Evolutionary conservation across 2,329 filamentous ascomycete species (phyloP), one percentile per base, ranked within the genome.

Genomic region (Epichloe sibirici): DNA sequence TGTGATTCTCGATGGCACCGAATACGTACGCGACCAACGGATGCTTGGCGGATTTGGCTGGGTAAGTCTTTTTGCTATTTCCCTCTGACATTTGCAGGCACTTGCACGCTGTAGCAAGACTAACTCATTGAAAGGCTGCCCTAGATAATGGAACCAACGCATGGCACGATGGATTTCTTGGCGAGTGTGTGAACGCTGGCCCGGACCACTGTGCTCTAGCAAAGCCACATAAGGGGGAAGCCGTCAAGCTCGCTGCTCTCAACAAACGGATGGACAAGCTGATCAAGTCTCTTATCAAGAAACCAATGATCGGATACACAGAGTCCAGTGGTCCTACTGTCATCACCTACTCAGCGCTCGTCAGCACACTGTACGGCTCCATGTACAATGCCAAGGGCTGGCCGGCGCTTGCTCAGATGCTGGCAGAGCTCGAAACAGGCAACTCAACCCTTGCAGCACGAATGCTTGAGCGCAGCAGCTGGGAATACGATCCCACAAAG

Each of bases 161-260:
- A 1, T 77, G 72, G 71, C 66, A 63, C 25, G 73, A 77, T 52
- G 74, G 74, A 13, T 76, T 78, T 49, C 61, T 77, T 2, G 73
- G 73, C 23, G 74, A 76, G 55, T 78, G 75, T 45, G 44, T 77
- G 48, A 67, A 69, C 3, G 74, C 74, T 6, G 74, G 75, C 0
- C 71, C 71, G 1, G 59, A 71, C 3, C 58, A 73, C 53, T 77
- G 74, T 48, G 69, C 69, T 1, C 62, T 77, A 1, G 71, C 74
- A 8, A 67, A 62, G 52, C 60, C 67, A 1, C 58, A 53, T 4
- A 55, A 61, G 13, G 59, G 55, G 0, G 17, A 56, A 11, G 47
- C 60, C 4, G 66, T 73, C 15, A 67, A 67, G 0, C 57, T 74
- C 2, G 46, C 58, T 2, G 60, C 57, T 3, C 66, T 77, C 3